Conservation (phyloP, 768 basidiomycete species). For the Boletus eberwhitei region DNA sequence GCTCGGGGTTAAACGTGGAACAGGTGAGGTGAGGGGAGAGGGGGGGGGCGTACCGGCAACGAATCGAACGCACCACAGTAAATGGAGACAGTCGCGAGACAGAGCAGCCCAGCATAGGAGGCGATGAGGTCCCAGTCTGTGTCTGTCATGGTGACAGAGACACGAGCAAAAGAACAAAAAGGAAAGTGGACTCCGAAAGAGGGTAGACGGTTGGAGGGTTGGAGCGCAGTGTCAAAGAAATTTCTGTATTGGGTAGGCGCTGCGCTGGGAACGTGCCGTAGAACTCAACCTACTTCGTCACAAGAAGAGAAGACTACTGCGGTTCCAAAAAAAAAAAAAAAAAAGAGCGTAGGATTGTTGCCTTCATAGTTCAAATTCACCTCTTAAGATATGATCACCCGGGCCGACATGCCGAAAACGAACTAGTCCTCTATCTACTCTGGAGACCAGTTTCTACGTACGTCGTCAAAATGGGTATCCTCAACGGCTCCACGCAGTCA, state of each 20-base stretch:
- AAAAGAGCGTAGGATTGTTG: not conserved
- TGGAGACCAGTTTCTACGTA: not conserved
- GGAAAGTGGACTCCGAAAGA: not conserved
- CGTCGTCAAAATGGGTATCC: not conserved
- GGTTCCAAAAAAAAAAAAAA: not conserved
- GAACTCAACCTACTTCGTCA: too few species aligned
- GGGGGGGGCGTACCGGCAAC: slow-evolving; percentile 51
- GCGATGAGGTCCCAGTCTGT: slow-evolving; percentile 58
- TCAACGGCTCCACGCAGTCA: too few species aligned
- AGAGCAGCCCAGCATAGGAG: slow-evolving; percentile 66
- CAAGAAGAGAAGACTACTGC: not conserved
- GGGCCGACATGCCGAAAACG: not conserved
- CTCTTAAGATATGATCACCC: not conserved
- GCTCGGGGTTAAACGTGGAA: not conserved
- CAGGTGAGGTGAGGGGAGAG: slow-evolving; percentile 2
- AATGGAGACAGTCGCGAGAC: slow-evolving; percentile 62
- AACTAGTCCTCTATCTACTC: too few species aligned
- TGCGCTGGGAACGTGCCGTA: too few species aligned
- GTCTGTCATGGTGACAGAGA: slow-evolving; percentile 10
- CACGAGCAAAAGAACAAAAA: not conserved
- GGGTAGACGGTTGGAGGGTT: not conserved
- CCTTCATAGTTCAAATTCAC: not conserved
- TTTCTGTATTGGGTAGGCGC: not conserved
- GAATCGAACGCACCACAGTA: slow-evolving; percentile 70
- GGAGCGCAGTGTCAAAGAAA: not conserved